Percentiles rank a stretch among this genome's conserved stretches.
Evolutionary conservation across 139 green algal species (phyloP).

Genomic region (Volvox africanus): DNA sequence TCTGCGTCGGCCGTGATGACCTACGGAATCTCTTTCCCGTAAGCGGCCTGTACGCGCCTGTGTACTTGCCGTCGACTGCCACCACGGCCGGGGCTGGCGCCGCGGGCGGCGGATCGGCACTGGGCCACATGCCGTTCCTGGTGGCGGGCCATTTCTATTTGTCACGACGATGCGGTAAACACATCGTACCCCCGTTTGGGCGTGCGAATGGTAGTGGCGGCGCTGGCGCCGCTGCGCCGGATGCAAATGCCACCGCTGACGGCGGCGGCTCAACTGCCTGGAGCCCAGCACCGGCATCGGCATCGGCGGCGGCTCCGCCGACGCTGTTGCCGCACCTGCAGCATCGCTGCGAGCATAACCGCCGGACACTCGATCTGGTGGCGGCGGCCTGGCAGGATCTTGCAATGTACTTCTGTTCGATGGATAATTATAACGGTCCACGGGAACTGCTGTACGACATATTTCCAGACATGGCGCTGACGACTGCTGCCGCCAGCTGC

Average conservation of each 20-base stretch:
- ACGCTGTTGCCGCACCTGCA: conserved; percentile 42
- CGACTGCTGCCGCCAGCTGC: not conserved
- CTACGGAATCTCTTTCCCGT: conserved; percentile 1
- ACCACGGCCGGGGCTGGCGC: not conserved
- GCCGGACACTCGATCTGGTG: conserved; percentile 52
- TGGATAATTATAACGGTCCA: conserved; percentile 17
- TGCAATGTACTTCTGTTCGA: conserved; percentile 21
- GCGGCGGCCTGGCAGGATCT: conserved; percentile 16
- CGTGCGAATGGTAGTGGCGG: not conserved
- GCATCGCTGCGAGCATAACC: conserved; percentile 50
- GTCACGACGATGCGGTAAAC: conserved; percentile 14
- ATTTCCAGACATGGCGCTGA: conserved; percentile 47
- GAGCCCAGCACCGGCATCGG: not conserved
- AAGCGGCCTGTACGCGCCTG: conserved; percentile 9
- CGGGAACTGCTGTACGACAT: conserved; percentile 50
- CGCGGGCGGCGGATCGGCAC: not conserved
- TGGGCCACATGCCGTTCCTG: conserved; percentile 49
- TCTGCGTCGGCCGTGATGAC: conserved; percentile 33
- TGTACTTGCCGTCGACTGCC: not conserved
- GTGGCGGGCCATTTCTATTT: conserved; percentile 48
- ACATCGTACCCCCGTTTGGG: conserved; percentile 15
- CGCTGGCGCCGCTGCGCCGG: not conserved
- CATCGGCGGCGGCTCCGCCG: not conserved
- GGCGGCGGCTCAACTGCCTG: not conserved
- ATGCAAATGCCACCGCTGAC: not conserved